Base-by-base conservation (phyloP, 345 rosid species). In the Brassica cretica region DNA sequence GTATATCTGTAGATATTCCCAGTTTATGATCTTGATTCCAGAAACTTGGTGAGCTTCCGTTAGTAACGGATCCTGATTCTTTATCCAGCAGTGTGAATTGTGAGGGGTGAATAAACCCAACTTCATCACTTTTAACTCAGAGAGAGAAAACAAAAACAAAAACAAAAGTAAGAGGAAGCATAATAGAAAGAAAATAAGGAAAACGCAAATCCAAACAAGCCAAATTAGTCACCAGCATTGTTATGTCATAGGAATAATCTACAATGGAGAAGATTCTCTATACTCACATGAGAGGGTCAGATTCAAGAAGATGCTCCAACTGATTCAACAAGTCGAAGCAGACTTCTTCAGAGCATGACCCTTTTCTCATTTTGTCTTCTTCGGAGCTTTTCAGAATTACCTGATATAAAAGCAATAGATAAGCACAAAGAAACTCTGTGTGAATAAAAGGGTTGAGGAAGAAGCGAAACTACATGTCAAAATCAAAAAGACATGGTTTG, bases 71-170 rank as follows among this genome's bases (percentile, higher is more conserved):
- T 77, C 37, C 78, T 9, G 77, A 80, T 77, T 78, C 90, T 69
- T 79, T 73, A 56, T 73, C 82, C 69, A 95, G 85, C 18, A 78
- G 24, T 49, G 72, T 81, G 75, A 95, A 84, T 74, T 91, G 99
- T n/a, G 97, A 86, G 10, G 98, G 94, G 72, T 95, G 98, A 84
- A 93, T 78, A 75, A 89, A 89, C 75, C 93, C 98, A 14, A 95
- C 82, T 85, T 95, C 97, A 75, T 93, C 96, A 58, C 98, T 92
- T 83, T 83, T 12, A 29, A 75, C 27, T 72, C 65, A 82, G 64
- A 30, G 33, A 75, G 49, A 72, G 15, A 5, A 35, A 33, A 3
- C 18, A 44, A 6, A 12, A 68, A 66, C 55, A 14, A 51, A 44
- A 27, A 51, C 69, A 69, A 66, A 33, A 76, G 64, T 5, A 35